Evolutionary conservation across 257 asterid genomes (phyloP), one percentile per base, ranked within the genome.

Genomic region (Solanum corneliomulleri): DNA sequence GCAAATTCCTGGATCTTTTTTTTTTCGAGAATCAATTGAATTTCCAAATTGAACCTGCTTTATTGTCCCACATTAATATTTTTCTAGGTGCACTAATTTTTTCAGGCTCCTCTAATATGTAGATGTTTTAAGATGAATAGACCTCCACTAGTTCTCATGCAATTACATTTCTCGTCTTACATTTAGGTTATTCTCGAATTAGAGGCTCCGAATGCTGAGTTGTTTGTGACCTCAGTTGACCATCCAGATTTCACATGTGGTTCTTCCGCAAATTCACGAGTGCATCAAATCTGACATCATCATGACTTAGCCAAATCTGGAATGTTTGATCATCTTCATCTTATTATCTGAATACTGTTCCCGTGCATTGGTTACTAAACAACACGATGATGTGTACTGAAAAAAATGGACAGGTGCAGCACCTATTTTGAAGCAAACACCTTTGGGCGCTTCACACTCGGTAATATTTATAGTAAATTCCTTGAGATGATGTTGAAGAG

Each of bases 151-250:
- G 7, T 47, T 45, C 44, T 64, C 69, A 69, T 44, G 11, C 44
- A 41, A 66, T 81, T 35, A 41, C 76, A 64, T 84, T 84, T 20
- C 16, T 82, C 42, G 84, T 85, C 56, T 68, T 56, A 31, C 69
- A 89, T 86, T 25, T 92, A 97, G 99, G 94, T 93, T n/a, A 83
- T 95, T 49, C 89, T 97, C 80, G 99, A 97, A 91, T 90, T 97
- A 44, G 98, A 95, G 78, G 87, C 91, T 2, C 92, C 98, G 10
- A 92, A 89, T 31, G 84, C 94, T 20, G 91, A 92, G 72, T 94
- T 93, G 86, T 85, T 49, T 12, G 92, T 94, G 89, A 91, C 88
- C 89, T 97, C 92, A 11, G 94, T 93, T 14, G 90, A 92, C 75
- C 91, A 88, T 39, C 93, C 95, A 9, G 98, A 95, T 90, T 95